Evolutionary conservation across 805 yeast species (phyloP).

Genomic region (Barnettozyma wickerhamii): DNA sequence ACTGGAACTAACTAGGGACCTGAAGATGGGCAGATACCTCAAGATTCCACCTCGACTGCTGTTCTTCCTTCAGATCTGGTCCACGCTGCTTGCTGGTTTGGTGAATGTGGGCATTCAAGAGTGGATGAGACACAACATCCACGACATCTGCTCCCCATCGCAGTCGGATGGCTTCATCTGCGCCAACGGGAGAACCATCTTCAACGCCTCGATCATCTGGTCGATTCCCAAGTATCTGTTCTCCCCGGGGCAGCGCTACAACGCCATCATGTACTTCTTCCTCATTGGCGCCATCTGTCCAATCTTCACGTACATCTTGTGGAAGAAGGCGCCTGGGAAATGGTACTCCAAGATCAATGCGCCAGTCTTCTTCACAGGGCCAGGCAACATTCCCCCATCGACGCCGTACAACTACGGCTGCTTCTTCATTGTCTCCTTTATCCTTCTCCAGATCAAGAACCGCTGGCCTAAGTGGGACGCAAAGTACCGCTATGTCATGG

Average conservation of each 20-base stretch:
- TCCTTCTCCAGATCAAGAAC: constrained; percentile 41
- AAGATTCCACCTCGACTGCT: constrained; percentile 55
- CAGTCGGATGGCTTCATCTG: constrained; percentile 42
- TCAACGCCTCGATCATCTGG: constrained; percentile 52
- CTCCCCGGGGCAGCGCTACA: constrained; percentile 45
- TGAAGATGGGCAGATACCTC: constrained; percentile 52
- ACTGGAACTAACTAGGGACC: constrained; percentile 43
- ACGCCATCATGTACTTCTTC: constrained; percentile 52
- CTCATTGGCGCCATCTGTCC: constrained; percentile 44
- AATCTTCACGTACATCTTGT: constrained; percentile 28
- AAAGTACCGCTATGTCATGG: constrained; percentile 51
- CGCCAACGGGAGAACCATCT: constrained; percentile 38
- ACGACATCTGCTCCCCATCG: constrained; percentile 33
- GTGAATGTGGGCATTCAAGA: constrained; percentile 34
- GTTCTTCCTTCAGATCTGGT: constrained; percentile 40
- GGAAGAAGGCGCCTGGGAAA: constrained; percentile 26
- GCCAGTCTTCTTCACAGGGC: constrained; percentile 58
- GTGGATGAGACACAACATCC: constrained; percentile 36
- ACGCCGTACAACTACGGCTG: constrained; percentile 64
- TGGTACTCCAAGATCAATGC: constrained; percentile 41
- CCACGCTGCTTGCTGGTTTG: constrained; percentile 37
- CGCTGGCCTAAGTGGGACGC: constrained; percentile 53
- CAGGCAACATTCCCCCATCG: constrained; percentile 67
- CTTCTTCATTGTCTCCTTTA: constrained; percentile 41
- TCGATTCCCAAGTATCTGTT: constrained; percentile 44